Percentiles rank a stretch among this genome's conserved stretches.
Evolutionary conservation across 2,329 filamentous ascomycete species (phyloP).

Genomic region (Rhynchosporium graminicola): DNA sequence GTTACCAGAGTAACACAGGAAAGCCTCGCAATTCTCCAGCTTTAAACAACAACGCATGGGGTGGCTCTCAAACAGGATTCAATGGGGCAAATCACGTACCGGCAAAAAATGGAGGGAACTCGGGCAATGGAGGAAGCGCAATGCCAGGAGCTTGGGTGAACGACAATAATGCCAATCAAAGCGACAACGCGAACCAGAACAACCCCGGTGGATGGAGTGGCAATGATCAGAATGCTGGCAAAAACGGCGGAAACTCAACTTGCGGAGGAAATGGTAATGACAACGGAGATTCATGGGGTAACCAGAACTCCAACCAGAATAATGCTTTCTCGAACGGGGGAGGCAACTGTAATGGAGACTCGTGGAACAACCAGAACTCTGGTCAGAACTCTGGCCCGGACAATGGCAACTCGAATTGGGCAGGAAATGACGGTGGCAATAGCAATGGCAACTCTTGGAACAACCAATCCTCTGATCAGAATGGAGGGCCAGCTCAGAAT

Average conservation of each 20-base stretch:
- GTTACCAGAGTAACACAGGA: conserved; percentile 10
- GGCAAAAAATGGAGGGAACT: conserved; percentile 1
- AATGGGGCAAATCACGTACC: not conserved
- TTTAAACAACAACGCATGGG: conserved; percentile 5
- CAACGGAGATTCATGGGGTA: conserved; percentile 5
- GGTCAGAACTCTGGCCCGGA: not conserved
- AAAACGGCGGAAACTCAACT: not conserved
- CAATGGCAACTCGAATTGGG: not conserved
- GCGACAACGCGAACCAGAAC: not conserved
- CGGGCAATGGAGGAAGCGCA: conserved; percentile 2
- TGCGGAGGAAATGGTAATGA: not conserved
- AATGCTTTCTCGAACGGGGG: not conserved
- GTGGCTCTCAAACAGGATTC: not conserved
- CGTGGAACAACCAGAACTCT: too few relatives aligned
- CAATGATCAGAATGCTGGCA: not conserved
- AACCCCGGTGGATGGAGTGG: not conserved
- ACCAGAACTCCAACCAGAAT: not conserved
- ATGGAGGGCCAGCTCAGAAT: not conserved
- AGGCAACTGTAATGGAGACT: too few relatives aligned
- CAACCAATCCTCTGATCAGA: conserved; percentile 4
- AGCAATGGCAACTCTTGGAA: conserved; percentile 3
- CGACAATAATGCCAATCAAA: not conserved
- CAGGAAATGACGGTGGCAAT: conserved; percentile 1
- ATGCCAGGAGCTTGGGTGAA: conserved; percentile 10
- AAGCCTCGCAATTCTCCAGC: conserved; percentile 11